Percentiles rank a stretch among this genome's conserved stretches.
Conservation (phyloP, 176 grass and related monocot genomes). For the Carex littledalei region DNA sequence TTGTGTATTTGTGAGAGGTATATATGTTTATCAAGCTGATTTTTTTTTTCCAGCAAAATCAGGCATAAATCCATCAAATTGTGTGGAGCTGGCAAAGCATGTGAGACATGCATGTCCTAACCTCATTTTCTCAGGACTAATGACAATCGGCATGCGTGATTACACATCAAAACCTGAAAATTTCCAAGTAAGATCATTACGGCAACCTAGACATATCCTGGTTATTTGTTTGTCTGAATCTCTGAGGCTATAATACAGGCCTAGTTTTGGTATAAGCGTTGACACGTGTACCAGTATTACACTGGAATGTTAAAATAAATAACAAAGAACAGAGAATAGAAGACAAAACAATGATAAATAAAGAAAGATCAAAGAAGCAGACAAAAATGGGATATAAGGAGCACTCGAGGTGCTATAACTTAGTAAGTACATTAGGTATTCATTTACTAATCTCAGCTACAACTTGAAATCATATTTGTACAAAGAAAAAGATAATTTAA, state of each 20-base stretch:
- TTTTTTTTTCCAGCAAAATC: conserved; percentile 73
- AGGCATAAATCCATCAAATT: conserved; percentile 63
- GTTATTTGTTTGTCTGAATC: background rate
- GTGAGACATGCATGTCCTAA: conserved; percentile 64
- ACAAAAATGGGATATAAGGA: background rate
- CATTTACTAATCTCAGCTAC: background rate
- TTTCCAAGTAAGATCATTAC: conserved; percentile 43
- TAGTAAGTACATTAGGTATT: background rate
- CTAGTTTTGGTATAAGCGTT: no score
- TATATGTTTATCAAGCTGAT: background rate
- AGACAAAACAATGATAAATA: background rate
- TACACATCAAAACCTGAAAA: conserved; percentile 86
- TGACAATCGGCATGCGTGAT: conserved; percentile 89
- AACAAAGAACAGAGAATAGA: background rate
- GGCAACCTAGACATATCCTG: background rate
- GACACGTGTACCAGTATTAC: background rate
- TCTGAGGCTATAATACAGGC: background rate
- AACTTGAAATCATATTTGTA: background rate
- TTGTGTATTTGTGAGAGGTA: background rate
- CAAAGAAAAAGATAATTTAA: background rate
- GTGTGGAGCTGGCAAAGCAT: conserved; percentile 64
- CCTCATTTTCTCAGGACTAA: conserved; percentile 79
- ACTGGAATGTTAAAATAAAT: background rate
- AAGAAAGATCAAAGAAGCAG: background rate
- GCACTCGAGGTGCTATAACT: background rate